Base-by-base conservation (phyloP, 75 land plant species). In the Adiantum capillusveneris region DNA sequence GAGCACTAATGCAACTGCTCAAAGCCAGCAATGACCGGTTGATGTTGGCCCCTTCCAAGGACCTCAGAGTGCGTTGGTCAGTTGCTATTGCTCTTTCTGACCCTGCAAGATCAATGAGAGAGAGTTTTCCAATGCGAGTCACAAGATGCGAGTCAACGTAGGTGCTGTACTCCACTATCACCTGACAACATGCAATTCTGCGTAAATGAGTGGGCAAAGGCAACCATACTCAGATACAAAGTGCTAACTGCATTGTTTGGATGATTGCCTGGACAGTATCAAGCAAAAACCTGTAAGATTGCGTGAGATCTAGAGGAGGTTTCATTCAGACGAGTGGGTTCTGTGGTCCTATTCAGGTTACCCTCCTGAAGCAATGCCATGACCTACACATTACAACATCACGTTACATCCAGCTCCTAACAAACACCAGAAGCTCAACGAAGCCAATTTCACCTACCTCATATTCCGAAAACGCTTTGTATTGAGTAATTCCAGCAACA, bases 251-350 rank as follows among this genome's bases (percentile, higher is more conserved):
- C n/a, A n/a, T n/a, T n/a, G n/a, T n/a, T 2, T 14, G 5, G 13
- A 7, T 29, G 34, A 13, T 29, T 57, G 39, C 58, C 16, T 53
- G 1, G 58, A 12, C 2, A 16, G 14, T 6, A 2, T 21, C 50
- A 46, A 46, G n/a, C 11, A 42, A 60, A 26, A 24, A 70, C 73
- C 70, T 70, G 61, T 45, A 70, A 46, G 20, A 70, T 65, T 21
- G 61, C 73, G 53, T 65, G 70, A 25, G 73, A 70, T 27, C 60
- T 29, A 18, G 73, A 70, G n/a, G 73, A 70, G 1, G 73, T 70
- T 17, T 65, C 73, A 57, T 70, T 70, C 9, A 65, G 2, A 19
- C 44, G 30, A 21, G 73, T 70, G 13, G 70, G 61, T 43, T 70
- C 70, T 9, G 61, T 70, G 2, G 53, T 56, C 46, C 68, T 53